Evolutionary conservation across 768 basidiomycete species (phyloP).

Genomic region (Amanita muscaria): DNA sequence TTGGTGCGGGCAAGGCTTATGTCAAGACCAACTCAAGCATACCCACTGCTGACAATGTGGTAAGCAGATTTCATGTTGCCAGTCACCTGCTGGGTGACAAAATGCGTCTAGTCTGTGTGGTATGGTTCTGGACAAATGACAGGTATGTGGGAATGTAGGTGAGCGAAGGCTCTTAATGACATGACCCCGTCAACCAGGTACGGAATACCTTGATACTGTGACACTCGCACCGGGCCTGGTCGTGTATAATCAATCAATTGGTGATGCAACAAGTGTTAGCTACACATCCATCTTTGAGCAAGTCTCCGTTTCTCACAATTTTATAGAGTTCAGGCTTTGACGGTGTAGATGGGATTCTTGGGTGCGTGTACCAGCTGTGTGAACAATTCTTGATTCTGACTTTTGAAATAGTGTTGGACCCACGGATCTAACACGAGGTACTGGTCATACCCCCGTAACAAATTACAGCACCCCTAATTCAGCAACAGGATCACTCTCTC

Average conservation of each 20-base stretch:
- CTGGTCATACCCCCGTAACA: neutral
- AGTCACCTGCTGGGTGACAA: neutral
- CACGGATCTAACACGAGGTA: slow-evolving; percentile 40
- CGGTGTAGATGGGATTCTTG: no score
- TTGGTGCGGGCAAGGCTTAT: slow-evolving; percentile 43
- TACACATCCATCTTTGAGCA: neutral
- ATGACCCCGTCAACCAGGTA: slow-evolving; percentile 21
- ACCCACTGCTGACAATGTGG: slow-evolving; percentile 24
- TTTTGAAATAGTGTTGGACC: slow-evolving; percentile 67
- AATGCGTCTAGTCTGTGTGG: slow-evolving; percentile 32
- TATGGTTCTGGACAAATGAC: slow-evolving; percentile 59
- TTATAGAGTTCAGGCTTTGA: no score
- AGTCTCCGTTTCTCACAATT: no score
- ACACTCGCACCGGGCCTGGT: slow-evolving; percentile 39
- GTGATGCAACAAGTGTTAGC: slow-evolving; percentile 38
- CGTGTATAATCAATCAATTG: slow-evolving; percentile 47
- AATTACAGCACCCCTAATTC: neutral
- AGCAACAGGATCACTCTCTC: slow-evolving; percentile 24
- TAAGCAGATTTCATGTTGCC: slow-evolving; percentile 14
- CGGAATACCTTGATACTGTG: slow-evolving; percentile 45
- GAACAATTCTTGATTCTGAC: no score
- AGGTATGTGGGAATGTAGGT: no score
- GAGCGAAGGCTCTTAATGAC: no score
- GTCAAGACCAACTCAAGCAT: slow-evolving; percentile 35
- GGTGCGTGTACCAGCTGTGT: no score